phyloP scores from a whole-genome alignment of 352 stramenopile species.

The Phytophthora lateralis region DNA sequence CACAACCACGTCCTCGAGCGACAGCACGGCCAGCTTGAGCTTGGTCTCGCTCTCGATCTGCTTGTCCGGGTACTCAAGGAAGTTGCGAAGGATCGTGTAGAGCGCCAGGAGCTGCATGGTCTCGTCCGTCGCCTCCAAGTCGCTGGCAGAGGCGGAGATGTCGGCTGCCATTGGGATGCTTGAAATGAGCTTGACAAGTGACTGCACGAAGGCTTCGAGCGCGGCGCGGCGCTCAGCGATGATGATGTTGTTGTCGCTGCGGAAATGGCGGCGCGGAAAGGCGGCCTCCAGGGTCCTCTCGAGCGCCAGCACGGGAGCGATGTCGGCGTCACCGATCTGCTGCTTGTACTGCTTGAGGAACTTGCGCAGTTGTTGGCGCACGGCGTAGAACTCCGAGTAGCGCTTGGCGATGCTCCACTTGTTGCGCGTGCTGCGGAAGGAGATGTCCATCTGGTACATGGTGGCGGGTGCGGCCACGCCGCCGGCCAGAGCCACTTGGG shows the following conservation, averaged over 20 bases:
- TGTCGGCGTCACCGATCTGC: slow-evolving; percentile 15
- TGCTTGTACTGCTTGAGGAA: slow-evolving; percentile 75
- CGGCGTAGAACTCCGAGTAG: slow-evolving; percentile 85
- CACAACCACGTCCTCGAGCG: slow-evolving; percentile 84
- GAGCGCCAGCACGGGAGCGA: slow-evolving; percentile 44
- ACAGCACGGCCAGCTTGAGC: slow-evolving; percentile 81
- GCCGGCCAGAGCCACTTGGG: slow-evolving; percentile 62
- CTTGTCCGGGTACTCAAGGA: slow-evolving; percentile 86
- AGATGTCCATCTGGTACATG: slow-evolving; percentile 90
- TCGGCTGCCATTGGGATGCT: slow-evolving; percentile 65
- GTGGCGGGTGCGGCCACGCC: slow-evolving; percentile 58
- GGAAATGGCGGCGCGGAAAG: slow-evolving; percentile 80
- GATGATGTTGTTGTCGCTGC: slow-evolving; percentile 72
- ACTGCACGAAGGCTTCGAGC: slow-evolving; percentile 81
- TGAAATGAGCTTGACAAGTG: slow-evolving; percentile 82
- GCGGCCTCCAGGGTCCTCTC: slow-evolving; percentile 52
- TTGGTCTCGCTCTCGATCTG: slow-evolving; percentile 88
- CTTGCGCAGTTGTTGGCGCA: slow-evolving; percentile 65
- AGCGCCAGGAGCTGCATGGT: slow-evolving; percentile 57
- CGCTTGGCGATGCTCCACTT: slow-evolving; percentile 89
- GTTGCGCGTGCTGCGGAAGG: slow-evolving; percentile 81
- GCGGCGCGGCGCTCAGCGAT: slow-evolving; percentile 70
- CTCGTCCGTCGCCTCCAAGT: slow-evolving; percentile 24
- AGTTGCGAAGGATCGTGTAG: slow-evolving; percentile 80
- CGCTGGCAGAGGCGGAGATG: neutral